phyloP scores from a whole-genome alignment of 495 filamentous ascomycete genomes.

The Hamigera avellanea region DNA sequence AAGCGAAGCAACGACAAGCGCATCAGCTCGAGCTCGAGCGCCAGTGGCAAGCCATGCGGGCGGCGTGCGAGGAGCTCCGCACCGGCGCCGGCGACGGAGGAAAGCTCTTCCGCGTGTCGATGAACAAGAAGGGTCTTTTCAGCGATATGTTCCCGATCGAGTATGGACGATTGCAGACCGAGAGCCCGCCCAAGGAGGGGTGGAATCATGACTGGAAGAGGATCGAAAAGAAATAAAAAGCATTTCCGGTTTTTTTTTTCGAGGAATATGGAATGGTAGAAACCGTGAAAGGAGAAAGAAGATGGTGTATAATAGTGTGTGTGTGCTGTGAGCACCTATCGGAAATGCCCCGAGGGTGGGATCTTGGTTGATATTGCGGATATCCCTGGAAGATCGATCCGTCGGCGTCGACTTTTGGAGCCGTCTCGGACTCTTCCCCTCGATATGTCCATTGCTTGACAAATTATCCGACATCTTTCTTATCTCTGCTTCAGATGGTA shows the following conservation, averaged over 20 bases:
- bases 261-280: no score
- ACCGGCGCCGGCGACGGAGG: conserved; percentile 60
- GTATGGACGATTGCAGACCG: conserved; percentile 74
- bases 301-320: no score
- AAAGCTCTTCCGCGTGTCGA: conserved; percentile 68
- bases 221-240: conserved; percentile 5
- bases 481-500: no score
- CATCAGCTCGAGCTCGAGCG: conserved; percentile 54
- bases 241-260: neutral
- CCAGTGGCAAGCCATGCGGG: conserved; percentile 67
- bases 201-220: conserved; percentile 63
- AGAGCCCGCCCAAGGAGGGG: conserved; percentile 56
- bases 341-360: no score
- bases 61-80: conserved; percentile 72
- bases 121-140: conserved; percentile 75
- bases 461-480: no score
- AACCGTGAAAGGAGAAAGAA: no score
- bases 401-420: no score
- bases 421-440: no score
- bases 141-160: conserved; percentile 63
- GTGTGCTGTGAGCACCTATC: no score
- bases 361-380: no score
- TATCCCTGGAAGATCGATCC: no score
- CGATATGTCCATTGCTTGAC: no score
- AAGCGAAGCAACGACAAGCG: conserved; percentile 45